Percentiles rank a stretch among this genome's conserved stretches.
These are phyloP conservation scores for Beauveria brongniartii DNA, from an alignment of 2,329 filamentous ascomycete genomes.

Conservation along the genomic window DNA sequence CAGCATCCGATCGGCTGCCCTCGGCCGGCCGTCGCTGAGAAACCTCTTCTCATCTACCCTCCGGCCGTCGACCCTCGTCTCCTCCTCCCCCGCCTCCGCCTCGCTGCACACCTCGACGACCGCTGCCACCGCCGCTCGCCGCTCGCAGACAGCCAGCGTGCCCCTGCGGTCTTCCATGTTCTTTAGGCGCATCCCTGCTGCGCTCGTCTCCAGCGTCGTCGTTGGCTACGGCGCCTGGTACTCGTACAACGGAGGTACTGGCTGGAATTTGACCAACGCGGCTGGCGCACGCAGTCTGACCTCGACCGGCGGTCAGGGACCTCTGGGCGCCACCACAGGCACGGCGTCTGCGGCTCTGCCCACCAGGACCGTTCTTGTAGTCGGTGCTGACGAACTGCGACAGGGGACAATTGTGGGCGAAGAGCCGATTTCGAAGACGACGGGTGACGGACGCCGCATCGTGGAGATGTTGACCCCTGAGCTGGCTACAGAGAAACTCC, in stretches of 20 bases:
- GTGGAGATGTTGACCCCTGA: slow-evolving; percentile 96
- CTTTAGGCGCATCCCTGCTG: slow-evolving; percentile 58
- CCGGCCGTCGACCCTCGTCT: slow-evolving; percentile 20
- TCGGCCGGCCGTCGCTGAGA: slow-evolving; percentile 34
- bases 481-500: slow-evolving; percentile 82
- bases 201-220: slow-evolving; percentile 56
- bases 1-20: slow-evolving; percentile 44
- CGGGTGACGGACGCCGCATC: slow-evolving; percentile 75
- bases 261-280: slow-evolving; percentile 24
- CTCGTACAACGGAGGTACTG: slow-evolving; percentile 45
- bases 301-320: slow-evolving; percentile 23
- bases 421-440: slow-evolving; percentile 80
- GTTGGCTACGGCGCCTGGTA: slow-evolving; percentile 74
- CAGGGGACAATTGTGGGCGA: slow-evolving; percentile 80
- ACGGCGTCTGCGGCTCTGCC: slow-evolving; percentile 31
- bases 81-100: neutral
- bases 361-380: slow-evolving; percentile 67
- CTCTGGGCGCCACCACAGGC: slow-evolving; percentile 17
- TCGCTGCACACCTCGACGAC: slow-evolving; percentile 16
- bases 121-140: slow-evolving; percentile 12
- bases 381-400: slow-evolving; percentile 84
- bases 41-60: neutral
- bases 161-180: slow-evolving; percentile 67
- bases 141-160: slow-evolving; percentile 30
- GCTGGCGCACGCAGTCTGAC: slow-evolving; percentile 35